Evolutionary conservation across 1,284 basidiomycete genomes (phyloP), one percentile per base, ranked within the genome.

Genomic region (Coniferiporia weirii): DNA sequence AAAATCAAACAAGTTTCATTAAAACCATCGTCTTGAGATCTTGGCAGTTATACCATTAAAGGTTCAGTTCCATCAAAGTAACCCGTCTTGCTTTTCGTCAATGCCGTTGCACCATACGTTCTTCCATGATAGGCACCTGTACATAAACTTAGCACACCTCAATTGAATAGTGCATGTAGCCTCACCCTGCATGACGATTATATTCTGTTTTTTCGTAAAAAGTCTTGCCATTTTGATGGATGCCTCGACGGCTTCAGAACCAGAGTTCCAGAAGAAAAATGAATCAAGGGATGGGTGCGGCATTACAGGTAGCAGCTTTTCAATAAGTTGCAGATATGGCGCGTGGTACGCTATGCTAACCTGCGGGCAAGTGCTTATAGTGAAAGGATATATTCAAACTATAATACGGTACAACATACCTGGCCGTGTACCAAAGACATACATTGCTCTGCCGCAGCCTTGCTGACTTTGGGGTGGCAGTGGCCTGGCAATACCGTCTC

Each of bases 261-360:
- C 94, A 4, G 93, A 96, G 77, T 95, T 98, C 90, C 91, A 93
- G 73, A 95, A 91, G 80, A 93, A 96, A 80, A 98, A 95, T 17
- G 92, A 92, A 73, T 95, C 90, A 47, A 98, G 80, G 2, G 93
- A 94, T 0, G 85, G 78, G 72, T 96, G 78, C 0, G 95, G 93
- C 84, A 94, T 90, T 63, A 89, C 74, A 1, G 91, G 88, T n/a
- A 92, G 72, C 7, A 94, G 78, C 61, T 79, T 81, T 69, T 92
- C 80, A 65, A 93, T 87, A 64, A 94, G 84, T 54, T 83, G 76
- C 19, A 93, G 77, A 71, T 93, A 91, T 0, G 89, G 88, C 61
- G 79, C 81, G 64, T 89, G 84, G 73, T 87, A 87, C 3, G 83
- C 87, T 64, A 93, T 89, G 74, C 86, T 87, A 70, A 87, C 89